Base-by-base conservation (phyloP, 768 basidiomycete species). In the Russula dissimulans region DNA sequence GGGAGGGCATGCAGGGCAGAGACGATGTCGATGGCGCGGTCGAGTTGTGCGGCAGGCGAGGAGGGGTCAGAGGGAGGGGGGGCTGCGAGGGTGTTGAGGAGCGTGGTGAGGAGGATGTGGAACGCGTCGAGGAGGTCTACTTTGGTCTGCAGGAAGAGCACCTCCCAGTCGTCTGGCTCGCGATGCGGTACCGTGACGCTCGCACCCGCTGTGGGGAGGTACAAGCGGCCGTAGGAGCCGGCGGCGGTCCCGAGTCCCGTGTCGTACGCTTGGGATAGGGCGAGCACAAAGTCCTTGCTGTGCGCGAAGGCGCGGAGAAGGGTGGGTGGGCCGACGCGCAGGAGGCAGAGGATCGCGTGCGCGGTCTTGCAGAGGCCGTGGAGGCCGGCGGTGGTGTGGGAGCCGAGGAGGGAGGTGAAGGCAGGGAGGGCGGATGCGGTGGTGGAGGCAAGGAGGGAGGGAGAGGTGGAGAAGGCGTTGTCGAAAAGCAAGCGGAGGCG, bases 91-190 rank as follows among this genome's bases (percentile, higher is more conserved):
- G 80, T 79, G 29, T 73, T 72, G 6, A 87, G 67, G 52, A 85
- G 72, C 4, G 76, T 72, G 36, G 71, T 72, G 52, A 88, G 60
- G 36, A 88, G 67, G 51, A 82, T 68, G 63, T 90, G 87, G 70
- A 88, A 86, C 3, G 78, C 69, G 63, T 91, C 89, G 18, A 91
- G 71, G 29, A 90, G 72, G 22, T 82, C 80, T 8, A 87, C 83
- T 72, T 91, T 91, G 2, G 85, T 84, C 58, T 84, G 79, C 6
- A 90, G 74, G 81, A 86, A 87, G 48, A 87, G 76, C 14, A 74
- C 75, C 63, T 87, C 83, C 87, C 87, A 91, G 53, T 88, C 79
- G 63, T 84, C 82, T 69, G 57, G 64, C 22, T 61, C 50, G 38
- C 59, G 22, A 56, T 39, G 72, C 60, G 26, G 70, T 56, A 29